A percentile compares a stretch with the other conserved stretches of the same genome.
These are phyloP conservation scores for Saururus chinensis DNA, from an alignment of 164 flowering plant genomes.

Conservation along the genomic window DNA sequence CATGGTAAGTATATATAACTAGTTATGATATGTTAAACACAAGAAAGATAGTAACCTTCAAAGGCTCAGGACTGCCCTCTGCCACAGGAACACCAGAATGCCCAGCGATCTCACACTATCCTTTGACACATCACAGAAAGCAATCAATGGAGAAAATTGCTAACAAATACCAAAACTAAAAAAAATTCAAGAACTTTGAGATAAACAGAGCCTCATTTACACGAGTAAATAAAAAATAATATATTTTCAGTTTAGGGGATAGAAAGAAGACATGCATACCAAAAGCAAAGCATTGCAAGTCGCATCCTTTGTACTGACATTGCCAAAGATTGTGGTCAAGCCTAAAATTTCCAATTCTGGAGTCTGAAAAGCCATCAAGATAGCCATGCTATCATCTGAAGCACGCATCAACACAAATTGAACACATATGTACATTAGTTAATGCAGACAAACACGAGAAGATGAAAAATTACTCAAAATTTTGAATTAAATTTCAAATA, in stretches of 20 bases:
- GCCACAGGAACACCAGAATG: slow-evolving; percentile 71
- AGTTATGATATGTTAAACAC: not conserved
- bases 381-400: slow-evolving; percentile 94
- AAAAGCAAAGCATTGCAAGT: slow-evolving; percentile 84
- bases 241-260: too few species aligned
- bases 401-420: not conserved
- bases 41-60: slow-evolving; percentile 46
- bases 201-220: not conserved
- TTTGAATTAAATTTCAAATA: not conserved
- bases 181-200: not conserved
- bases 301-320: slow-evolving; percentile 67
- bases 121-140: slow-evolving; percentile 45
- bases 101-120: slow-evolving; percentile 99
- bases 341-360: slow-evolving; percentile 74
- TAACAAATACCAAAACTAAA: slow-evolving; percentile 3
- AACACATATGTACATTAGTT: not conserved
- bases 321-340: slow-evolving; percentile 86
- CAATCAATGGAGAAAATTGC: slow-evolving; percentile 31
- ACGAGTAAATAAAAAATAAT: not conserved
- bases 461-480: too few species aligned
- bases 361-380: slow-evolving; percentile 88
- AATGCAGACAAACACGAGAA: not conserved
- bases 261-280: slow-evolving; percentile 37
- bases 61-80: slow-evolving; percentile 75
- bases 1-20: too few species aligned